Base-by-base conservation (phyloP, 345 rosid species). In the Citrus inodora region DNA sequence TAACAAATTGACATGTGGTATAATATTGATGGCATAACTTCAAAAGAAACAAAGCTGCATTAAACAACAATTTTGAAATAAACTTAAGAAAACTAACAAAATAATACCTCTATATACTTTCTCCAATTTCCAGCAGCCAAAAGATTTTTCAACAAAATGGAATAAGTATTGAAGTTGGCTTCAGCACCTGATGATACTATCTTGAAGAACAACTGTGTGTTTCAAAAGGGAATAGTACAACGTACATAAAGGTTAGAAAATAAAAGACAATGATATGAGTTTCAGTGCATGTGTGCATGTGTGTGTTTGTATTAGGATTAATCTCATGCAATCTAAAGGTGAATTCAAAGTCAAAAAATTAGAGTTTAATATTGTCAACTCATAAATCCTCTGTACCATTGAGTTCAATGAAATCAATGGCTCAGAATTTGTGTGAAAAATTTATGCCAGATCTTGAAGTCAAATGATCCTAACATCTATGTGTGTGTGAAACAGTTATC, bases 61-160 rank as follows among this genome's bases (percentile, higher is more conserved):
- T 55, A 28, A 64, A 37, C 56, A 27, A 73, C 3, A 58, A 53
- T 48, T 37, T 30, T 33, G 4, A 51, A 27, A 63, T 24, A 51
- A 28, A 25, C 28, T 19, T 14, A 0, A 2, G 16, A 32, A 80
- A 28, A 19, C 48, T 53, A 51, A 33, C 10, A 37, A 40, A 68
- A 69, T 58, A 30, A 40, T 82, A 92, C 98, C 99, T 95, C 99
- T 1, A 95, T 82, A 87, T 93, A 95, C 83, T 95, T 95, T 81
- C 97, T 94, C 99, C 98, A 93, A 84, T 90, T 93, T 70, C 94
- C 98, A 76, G 82, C 83, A 63, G 90, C 90, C 86, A 95, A 79
- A 80, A 92, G 94, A 87, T 89, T 92, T 84, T 87, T 84, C 90
- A 95, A 81, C 85, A 91, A 78, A 75, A 91, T 78, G 46, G 89